Percentiles rank a stretch among this genome's conserved stretches.
Evolutionary conservation across 2,329 filamentous ascomycete genomes (phyloP).

Genomic region (Atkinsonella texensis): DNA sequence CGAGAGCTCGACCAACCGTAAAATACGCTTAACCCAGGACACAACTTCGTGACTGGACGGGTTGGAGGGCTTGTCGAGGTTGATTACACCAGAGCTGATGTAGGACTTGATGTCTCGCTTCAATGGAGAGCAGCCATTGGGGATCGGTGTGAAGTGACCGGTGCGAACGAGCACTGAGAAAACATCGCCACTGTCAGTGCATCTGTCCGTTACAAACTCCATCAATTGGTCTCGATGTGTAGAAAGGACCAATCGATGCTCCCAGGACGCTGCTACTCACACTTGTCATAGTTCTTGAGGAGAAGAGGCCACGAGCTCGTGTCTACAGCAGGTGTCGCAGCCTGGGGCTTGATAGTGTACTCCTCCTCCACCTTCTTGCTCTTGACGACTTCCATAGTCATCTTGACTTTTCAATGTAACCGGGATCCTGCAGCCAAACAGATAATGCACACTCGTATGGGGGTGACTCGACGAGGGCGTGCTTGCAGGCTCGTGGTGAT

Average conservation of each 20-base stretch:
- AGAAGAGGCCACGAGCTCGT: conserved; percentile 88
- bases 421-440: conserved; percentile 7
- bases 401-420: conserved; percentile 13
- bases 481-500: conserved; percentile 9
- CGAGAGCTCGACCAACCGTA: conserved; percentile 47
- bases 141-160: conserved; percentile 93
- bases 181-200: conserved; percentile 4
- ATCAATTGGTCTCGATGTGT: background rate
- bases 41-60: conserved; percentile 98
- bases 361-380: conserved; percentile 46
- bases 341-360: conserved; percentile 87
- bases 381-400: conserved; percentile 36
- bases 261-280: conserved; percentile 39
- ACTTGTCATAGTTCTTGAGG: conserved; percentile 89
- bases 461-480: conserved; percentile 10
- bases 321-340: conserved; percentile 63
- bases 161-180: conserved; percentile 73
- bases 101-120: conserved; percentile 96
- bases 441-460: conserved; percentile 11
- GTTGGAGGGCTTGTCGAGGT: conserved; percentile 78
- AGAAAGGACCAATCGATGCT: background rate
- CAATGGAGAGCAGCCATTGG: conserved; percentile 79
- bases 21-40: conserved; percentile 96
- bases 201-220: background rate
- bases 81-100: conserved; percentile 94